These are phyloP conservation scores for Plasmodium berghei DNA, from an alignment of 169 alveolate species.

Conservation along the genomic window DNA sequence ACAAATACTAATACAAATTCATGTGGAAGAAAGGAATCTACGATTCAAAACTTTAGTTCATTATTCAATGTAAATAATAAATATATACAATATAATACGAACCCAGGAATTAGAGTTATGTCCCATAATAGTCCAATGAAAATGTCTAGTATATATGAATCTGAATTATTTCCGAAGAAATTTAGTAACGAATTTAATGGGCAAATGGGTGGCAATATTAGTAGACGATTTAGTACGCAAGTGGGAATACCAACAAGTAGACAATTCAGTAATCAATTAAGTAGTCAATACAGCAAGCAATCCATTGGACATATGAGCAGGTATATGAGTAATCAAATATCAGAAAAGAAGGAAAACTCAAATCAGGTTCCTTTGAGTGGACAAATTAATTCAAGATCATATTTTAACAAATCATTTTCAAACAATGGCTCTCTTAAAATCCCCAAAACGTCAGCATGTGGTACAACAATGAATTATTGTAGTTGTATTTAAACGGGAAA, in stretches of 20 bases:
- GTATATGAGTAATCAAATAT: background rate
- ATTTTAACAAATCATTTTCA: constrained; percentile 5
- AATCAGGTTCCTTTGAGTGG: constrained; percentile 4
- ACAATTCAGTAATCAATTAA: background rate
- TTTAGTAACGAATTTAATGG: background rate
- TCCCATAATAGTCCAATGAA: constrained; percentile 23
- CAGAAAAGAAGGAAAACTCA: background rate
- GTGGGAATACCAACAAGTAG: constrained; percentile 2
- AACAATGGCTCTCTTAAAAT: constrained; percentile 13
- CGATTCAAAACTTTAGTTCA: constrained; percentile 50
- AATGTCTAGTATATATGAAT: constrained; percentile 51
- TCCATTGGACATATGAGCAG: background rate
- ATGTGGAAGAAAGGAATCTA: constrained; percentile 63
- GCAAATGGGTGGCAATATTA: background rate
- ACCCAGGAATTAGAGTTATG: background rate
- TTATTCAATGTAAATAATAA: constrained; percentile 62
- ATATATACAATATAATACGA: constrained; percentile 28
- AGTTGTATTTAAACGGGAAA: constrained; percentile 31
- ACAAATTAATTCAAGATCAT: constrained; percentile 9
- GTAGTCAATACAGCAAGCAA: background rate
- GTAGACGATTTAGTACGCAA: background rate
- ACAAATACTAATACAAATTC: constrained; percentile 1
- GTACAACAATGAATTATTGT: constrained; percentile 36
- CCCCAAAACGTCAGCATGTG: constrained; percentile 25
- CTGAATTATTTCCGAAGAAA: constrained; percentile 27